Conservation (phyloP, 371 early-diverging fungal species). For the Coemansia sp. region DNA sequence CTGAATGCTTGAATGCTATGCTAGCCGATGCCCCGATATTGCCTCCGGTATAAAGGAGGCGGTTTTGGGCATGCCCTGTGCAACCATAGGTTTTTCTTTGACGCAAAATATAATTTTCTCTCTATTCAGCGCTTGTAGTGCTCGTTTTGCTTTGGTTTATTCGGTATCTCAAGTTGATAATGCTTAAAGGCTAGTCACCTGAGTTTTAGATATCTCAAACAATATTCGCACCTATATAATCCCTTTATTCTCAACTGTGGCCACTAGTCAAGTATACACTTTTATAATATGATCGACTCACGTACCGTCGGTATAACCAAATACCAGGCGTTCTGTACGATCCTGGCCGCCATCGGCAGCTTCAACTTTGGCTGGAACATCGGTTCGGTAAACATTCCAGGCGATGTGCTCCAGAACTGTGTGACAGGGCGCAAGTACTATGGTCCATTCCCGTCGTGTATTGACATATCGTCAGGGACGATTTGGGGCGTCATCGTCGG, state of each 20-base stretch:
- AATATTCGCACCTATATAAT: not conserved
- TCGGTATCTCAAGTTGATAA: too few relatives aligned
- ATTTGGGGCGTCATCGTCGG: slow-evolving; percentile 50
- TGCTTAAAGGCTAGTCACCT: too few relatives aligned
- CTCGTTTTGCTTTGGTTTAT: too few relatives aligned
- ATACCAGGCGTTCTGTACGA: slow-evolving; percentile 46
- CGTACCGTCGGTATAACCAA: slow-evolving; percentile 48
- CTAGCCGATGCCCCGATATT: too few relatives aligned
- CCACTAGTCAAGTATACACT: too few relatives aligned
- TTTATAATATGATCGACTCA: slow-evolving; percentile 37
- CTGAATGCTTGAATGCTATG: too few relatives aligned
- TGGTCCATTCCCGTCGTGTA: slow-evolving; percentile 47
- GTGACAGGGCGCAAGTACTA: slow-evolving; percentile 49
- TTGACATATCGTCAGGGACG: slow-evolving; percentile 41
- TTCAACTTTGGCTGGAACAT: slow-evolving; percentile 53
- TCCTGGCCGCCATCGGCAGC: slow-evolving; percentile 49
- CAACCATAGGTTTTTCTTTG: too few relatives aligned
- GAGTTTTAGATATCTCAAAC: not conserved
- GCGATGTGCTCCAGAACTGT: slow-evolving; percentile 52
- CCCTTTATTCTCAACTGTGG: not conserved
- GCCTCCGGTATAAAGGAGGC: too few relatives aligned
- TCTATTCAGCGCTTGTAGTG: too few relatives aligned
- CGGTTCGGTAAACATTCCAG: slow-evolving; percentile 50
- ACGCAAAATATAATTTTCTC: too few relatives aligned
- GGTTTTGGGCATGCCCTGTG: too few relatives aligned